Base-by-base conservation (phyloP, 805 yeast genomes). In the Yarrowia yakushimensis region DNA sequence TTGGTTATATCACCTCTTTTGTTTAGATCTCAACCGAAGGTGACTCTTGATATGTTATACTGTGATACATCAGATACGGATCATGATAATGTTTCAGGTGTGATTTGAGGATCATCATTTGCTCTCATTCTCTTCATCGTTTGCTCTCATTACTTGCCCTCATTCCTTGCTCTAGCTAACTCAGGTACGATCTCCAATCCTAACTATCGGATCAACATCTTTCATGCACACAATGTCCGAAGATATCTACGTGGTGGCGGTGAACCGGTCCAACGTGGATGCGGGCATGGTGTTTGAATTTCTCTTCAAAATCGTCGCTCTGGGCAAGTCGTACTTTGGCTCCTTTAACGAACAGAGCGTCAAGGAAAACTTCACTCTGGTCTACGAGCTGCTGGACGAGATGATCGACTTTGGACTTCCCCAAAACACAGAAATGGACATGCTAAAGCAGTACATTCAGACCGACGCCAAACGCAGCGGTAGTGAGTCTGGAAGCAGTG, bases 181-280 rank as follows among this genome's bases (percentile, higher is more conserved):
- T 46, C 75, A 72, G 76, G 59, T 79, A n/a, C 76, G 85, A 65
- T 82, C 90, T 0, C 93, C 94, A 0, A 79, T 88, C 0, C 76
- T 93, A 45, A 94, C 98, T 0, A 75, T 94, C 45, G 98, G 98
- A 0, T 89, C 96, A 0, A 94, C 98, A 0, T 87, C 97, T 0
- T 94, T 93, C 71, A 80, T 90, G 61, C 92, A 90, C 70, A 85
- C 89, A 52, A 83, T 82, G 66, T 77, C 78, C 63, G 78, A 79
- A 13, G 77, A 80, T 57, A 68, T 93, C 15, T 94, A 96, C 87
- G 69, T 90, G 9, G 96, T 92, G 11, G 96, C 92, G 0, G 91
- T 92, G n/a, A 84, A 96, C 0, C 81, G 97, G 65, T 86, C 90
- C 43, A 94, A 93, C 71, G 89, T 86, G 36, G 97, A 93, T 71